Conservation (phyloP, 2,329 filamentous ascomycete genomes). For the Alternaria sp. region DNA sequence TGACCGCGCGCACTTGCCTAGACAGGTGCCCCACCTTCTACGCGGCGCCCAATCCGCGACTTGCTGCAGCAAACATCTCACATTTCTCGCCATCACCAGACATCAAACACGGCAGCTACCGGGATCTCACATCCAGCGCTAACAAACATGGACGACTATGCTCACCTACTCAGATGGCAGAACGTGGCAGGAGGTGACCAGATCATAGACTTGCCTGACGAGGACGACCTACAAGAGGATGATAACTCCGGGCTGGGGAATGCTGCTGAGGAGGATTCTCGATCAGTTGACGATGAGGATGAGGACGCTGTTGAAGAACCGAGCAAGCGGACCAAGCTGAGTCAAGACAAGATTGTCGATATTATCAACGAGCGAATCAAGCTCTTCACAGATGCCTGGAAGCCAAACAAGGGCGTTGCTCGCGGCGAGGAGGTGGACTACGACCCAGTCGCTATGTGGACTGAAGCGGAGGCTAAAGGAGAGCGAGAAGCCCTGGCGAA, state of each 20-base stretch:
- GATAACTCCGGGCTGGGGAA: slow-evolving; percentile 2
- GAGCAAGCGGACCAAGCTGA: slow-evolving; percentile 15
- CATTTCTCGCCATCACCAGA: neutral
- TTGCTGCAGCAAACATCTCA: neutral
- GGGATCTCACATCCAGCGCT: neutral
- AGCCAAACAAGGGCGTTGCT: slow-evolving; percentile 15
- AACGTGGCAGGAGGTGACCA: slow-evolving; percentile 1
- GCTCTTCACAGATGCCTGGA: slow-evolving; percentile 26
- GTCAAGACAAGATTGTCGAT: slow-evolving; percentile 16
- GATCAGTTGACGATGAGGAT: neutral
- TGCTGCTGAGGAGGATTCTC: slow-evolving; percentile 15
- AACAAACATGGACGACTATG: slow-evolving; percentile 15
- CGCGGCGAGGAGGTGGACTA: slow-evolving; percentile 14
- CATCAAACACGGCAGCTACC: neutral
- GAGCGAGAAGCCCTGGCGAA: slow-evolving; percentile 16
- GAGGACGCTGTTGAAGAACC: slow-evolving; percentile 4
- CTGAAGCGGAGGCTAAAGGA: slow-evolving; percentile 24
- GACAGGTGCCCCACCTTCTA: neutral
- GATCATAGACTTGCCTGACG: slow-evolving; percentile 7
- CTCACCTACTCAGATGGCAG: slow-evolving; percentile 40
- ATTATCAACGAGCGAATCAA: slow-evolving; percentile 40
- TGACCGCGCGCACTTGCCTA: slow-evolving; percentile 6
- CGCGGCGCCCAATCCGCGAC: neutral
- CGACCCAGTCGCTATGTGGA: slow-evolving; percentile 29
- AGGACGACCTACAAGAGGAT: slow-evolving; percentile 16